Evolutionary conservation across 139 green algal genomes (phyloP).

Genomic region (Volvox reticuliferus): DNA sequence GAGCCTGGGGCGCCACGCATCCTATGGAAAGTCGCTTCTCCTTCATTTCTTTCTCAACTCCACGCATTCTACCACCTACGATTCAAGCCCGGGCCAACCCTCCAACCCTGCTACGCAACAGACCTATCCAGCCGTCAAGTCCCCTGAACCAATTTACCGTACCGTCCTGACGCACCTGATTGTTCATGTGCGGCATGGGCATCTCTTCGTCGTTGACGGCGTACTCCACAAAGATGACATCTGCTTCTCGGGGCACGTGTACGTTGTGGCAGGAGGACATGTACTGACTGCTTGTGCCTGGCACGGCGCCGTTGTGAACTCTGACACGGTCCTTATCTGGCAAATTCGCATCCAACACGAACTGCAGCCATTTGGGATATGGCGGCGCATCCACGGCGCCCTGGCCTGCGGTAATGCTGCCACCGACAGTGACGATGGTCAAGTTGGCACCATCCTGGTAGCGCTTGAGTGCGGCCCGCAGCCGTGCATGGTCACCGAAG

Average conservation of each 20-base stretch:
- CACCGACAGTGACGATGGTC: slow-evolving; percentile 20
- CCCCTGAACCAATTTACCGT: too few species aligned
- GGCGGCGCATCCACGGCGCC: slow-evolving; percentile 33
- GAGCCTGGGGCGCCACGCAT: too few species aligned
- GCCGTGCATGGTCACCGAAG: slow-evolving; percentile 5
- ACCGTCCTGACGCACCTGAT: background rate
- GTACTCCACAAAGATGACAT: slow-evolving; percentile 64
- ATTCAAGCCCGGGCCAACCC: too few species aligned
- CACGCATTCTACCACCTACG: too few species aligned
- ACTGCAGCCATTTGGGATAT: slow-evolving; percentile 14
- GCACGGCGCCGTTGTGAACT: slow-evolving; percentile 55
- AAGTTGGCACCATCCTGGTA: slow-evolving; percentile 35
- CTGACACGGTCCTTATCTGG: background rate
- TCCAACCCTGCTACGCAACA: too few species aligned
- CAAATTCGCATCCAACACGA: background rate
- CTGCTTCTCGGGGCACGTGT: slow-evolving; percentile 46
- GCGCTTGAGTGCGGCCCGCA: slow-evolving; percentile 41
- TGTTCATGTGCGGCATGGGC: slow-evolving; percentile 45
- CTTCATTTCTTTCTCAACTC: too few species aligned
- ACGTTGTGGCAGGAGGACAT: slow-evolving; percentile 51
- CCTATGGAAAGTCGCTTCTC: too few species aligned
- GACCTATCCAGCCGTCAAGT: too few species aligned
- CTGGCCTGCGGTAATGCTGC: slow-evolving; percentile 45
- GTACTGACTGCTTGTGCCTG: slow-evolving; percentile 47
- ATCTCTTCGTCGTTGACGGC: slow-evolving; percentile 51